Conservation (phyloP, 106 monocot genomes). For the Alisma plantagoaquatica region DNA sequence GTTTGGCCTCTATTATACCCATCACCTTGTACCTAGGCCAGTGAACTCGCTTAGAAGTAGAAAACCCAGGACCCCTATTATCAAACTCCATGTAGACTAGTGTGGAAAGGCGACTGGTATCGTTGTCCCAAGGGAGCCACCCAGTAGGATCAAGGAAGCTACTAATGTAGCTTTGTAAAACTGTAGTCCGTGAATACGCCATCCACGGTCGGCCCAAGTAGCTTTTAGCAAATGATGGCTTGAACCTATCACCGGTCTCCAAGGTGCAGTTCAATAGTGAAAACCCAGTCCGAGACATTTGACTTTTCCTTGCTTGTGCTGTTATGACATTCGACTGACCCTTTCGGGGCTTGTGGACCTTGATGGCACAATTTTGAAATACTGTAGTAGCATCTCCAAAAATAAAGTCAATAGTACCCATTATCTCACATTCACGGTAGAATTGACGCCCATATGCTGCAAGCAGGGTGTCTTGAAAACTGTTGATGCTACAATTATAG, state of each 20-base stretch:
- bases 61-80: constrained; percentile 31
- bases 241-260: not conserved
- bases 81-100: constrained; percentile 35
- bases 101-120: constrained; percentile 16
- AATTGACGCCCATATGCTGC: not conserved
- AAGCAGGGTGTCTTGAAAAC: not conserved
- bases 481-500: not conserved
- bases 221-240: not conserved
- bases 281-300: not conserved
- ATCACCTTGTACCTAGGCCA: constrained; percentile 42
- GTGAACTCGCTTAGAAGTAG: constrained; percentile 19
- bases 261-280: not conserved
- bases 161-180: constrained; percentile 44
- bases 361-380: not conserved
- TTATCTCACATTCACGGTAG: not conserved
- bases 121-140: constrained; percentile 38
- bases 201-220: constrained; percentile 55
- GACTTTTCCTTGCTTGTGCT: not conserved
- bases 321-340: not conserved
- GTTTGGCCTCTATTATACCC: constrained; percentile 7
- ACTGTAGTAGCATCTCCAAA: not conserved
- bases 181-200: constrained; percentile 26
- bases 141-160: constrained; percentile 33
- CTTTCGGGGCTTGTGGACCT: not conserved
- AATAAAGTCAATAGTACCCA: not conserved